phyloP scores from a whole-genome alignment of 345 rosid species.

The Gossypioides kirkii region DNA sequence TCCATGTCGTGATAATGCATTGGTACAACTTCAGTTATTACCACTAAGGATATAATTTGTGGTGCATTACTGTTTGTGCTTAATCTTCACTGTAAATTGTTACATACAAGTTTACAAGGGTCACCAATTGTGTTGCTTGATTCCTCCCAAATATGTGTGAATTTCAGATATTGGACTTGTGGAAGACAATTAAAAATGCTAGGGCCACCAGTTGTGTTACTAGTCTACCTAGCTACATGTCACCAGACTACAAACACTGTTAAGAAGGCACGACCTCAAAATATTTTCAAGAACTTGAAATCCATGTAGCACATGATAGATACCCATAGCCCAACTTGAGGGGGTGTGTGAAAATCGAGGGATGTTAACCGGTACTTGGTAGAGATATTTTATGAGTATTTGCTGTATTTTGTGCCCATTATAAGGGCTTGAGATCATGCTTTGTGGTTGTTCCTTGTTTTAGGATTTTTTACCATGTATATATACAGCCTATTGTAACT shows the following conservation, averaged over 20 bases:
- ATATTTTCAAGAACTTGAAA: no score
- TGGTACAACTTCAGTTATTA: background rate
- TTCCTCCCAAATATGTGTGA: background rate
- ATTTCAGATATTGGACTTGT: background rate
- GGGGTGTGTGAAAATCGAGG: no score
- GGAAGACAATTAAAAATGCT: background rate
- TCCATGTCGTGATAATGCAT: background rate
- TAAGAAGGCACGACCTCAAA: background rate
- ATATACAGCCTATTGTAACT: background rate
- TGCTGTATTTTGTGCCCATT: no score
- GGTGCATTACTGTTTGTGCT: background rate
- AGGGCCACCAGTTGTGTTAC: background rate
- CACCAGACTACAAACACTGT: background rate
- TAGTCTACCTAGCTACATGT: no score
- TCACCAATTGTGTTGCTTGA: background rate
- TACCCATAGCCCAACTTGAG: no score
- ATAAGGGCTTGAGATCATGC: no score
- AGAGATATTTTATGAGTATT: no score
- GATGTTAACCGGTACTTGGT: no score
- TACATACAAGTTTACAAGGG: background rate
- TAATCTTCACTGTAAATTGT: background rate
- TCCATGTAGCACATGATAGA: no score
- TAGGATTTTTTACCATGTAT: background rate
- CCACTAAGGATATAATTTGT: background rate
- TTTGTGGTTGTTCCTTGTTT: background rate